Base-by-base conservation (phyloP, 1,284 basidiomycete species). In the Boletus semigastroideus region DNA sequence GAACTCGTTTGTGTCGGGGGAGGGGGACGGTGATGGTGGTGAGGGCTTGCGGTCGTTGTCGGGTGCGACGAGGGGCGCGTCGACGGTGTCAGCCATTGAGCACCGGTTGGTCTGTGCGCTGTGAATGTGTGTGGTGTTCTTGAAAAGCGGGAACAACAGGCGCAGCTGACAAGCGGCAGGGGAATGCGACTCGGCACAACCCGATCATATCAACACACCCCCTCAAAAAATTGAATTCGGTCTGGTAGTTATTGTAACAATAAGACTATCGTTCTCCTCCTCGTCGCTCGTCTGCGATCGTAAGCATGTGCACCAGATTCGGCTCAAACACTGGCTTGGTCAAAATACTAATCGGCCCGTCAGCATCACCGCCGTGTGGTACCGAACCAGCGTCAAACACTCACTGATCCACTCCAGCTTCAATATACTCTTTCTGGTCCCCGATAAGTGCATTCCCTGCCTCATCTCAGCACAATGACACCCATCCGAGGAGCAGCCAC, bases 351-450 rank as follows among this genome's bases (percentile, higher is more conserved):
- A n/a, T 22, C 25, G 25, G 25, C 25, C 3, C 5, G 33, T 20
- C n/a, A 51, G n/a, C 49, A 46, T 28, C 5, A 25, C 60, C 53
- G 61, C 38, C 49, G n/a, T 44, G 46, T 48, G 25, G 49, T 25
- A 34, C 39, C 34, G 38, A 22, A 40, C 28, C 34, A 28, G 37
- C 43, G 30, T 22, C 37, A 37, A 46, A 25, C 25, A 74, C 84
- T 57, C 68, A 88, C 87, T 82, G 78, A 69, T 92, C 85, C 40
- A 83, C 90, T 7, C 90, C 90, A 5, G 90, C 89, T 1, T 80
- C 79, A 9, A 87, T 71, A 66, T 92, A 94, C 66, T 89, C 87
- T 49, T 85, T 80, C 74, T 85, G 81, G 63, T 88, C 86, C 33
- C 77, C 74, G 38, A 84, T 69, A 16, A 87, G 70, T 16, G 86